Evolutionary conservation across 2,329 filamentous ascomycete genomes (phyloP).

Genomic region (Aureobasidium sp.): DNA sequence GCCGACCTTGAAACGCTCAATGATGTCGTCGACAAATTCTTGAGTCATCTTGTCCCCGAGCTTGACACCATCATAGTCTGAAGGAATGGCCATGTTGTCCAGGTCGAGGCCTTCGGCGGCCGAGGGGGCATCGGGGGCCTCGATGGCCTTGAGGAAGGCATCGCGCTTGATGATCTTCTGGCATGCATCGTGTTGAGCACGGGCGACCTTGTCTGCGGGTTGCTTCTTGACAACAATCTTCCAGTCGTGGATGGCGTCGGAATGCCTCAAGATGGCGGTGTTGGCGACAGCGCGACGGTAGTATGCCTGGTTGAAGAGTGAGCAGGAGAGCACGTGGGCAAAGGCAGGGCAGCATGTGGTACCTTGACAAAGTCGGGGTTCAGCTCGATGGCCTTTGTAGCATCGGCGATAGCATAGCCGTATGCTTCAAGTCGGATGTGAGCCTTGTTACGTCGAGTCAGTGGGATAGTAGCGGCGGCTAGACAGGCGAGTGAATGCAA

Average conservation of each 20-base stretch:
- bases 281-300: constrained; percentile 89
- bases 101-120: constrained; percentile 86
- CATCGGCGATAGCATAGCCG: constrained; percentile 85
- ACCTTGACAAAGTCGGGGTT: constrained; percentile 79
- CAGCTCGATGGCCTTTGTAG: constrained; percentile 82
- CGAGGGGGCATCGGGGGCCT: constrained; percentile 84
- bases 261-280: constrained; percentile 81
- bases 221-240: constrained; percentile 82
- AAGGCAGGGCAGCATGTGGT: constrained; percentile 38
- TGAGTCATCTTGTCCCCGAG: constrained; percentile 82
- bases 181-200: constrained; percentile 83
- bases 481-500: constrained; percentile 27
- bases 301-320: constrained; percentile 51
- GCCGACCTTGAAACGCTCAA: constrained; percentile 86
- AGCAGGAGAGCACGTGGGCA: constrained; percentile 3
- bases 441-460: constrained; percentile 48
- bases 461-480: neutral
- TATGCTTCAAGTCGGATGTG: constrained; percentile 94
- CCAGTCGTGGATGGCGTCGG: constrained; percentile 86
- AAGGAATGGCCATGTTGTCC: constrained; percentile 74
- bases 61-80: constrained; percentile 74
- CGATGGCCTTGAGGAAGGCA: constrained; percentile 91
- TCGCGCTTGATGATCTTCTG: constrained; percentile 89
- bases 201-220: constrained; percentile 82
- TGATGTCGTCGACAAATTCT: constrained; percentile 97